Base-by-base conservation (phyloP, 306 rosid genomes). In the Pyrus betulifolia region DNA sequence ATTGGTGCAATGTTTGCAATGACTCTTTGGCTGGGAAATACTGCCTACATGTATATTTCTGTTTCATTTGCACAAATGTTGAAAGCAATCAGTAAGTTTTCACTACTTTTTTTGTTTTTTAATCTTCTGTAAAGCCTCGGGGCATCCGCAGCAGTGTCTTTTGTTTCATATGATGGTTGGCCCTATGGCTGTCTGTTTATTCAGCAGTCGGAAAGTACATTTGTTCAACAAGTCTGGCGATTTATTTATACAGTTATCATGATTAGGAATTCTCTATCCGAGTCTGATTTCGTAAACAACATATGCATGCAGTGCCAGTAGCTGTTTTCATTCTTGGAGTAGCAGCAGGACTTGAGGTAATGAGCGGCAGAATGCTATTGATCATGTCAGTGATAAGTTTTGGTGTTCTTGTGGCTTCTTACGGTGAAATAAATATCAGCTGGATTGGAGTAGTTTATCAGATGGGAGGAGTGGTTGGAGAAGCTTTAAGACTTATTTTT, bases 21-120 rank as follows among this genome's bases (percentile, higher is more conserved):
- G 97, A 95, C 99, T 69, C 99, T 95, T 82, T 95, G 97, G 99
- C 90, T 95, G 80, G 99, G 99, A 80, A 95, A 95, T 85, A 95
- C 99, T 70, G 99, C 99, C 68, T 95, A 95, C 86, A 84, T 95
- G 72, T 95, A 95, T 85, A 91, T 95, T 76, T 95, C 99, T 66
- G 99, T 95, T 73, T 96, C 99, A 44, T 95, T 95, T 72, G 97
- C 99, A 30, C 99, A 95, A 79, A 95, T 95, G 99, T 82, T 95
- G 87, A 95, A 95, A 89, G 97, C 99, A 76, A 89, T 95, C 76
- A 95, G 99, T 95, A 91, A 89, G 99, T 86, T 84, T 62, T 22
- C 22, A 69, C 44, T 76, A 54, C 17, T 71, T 79, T 62, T 80
- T 42, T 71, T 1, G 35, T 64, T 70, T 78, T 58, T 75, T 60